These are phyloP conservation scores for Plasmodium blacklocki DNA, from an alignment of 169 alveolate species.

Conservation along the genomic window DNA sequence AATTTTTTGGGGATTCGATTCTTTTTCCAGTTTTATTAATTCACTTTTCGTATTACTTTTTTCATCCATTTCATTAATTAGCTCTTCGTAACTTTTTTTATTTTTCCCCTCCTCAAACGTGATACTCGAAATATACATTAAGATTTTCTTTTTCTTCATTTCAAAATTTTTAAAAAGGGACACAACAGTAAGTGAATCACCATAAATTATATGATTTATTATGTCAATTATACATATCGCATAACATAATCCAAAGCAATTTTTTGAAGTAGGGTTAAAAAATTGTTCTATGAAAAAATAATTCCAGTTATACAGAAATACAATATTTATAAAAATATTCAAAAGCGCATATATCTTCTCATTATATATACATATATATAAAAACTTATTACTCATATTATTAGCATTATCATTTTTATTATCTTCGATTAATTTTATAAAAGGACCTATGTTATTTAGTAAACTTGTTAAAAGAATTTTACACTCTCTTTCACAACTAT, in stretches of 20 bases:
- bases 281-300: slow-evolving; percentile 40
- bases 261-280: slow-evolving; percentile 20
- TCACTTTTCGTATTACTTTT: background rate
- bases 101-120: background rate
- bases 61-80: slow-evolving; percentile 2
- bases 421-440: slow-evolving; percentile 22
- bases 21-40: background rate
- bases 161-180: background rate
- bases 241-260: slow-evolving; percentile 27
- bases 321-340: slow-evolving; percentile 15
- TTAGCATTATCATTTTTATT: background rate
- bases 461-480: slow-evolving; percentile 20
- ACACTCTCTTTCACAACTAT: slow-evolving; percentile 14
- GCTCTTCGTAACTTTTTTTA: background rate
- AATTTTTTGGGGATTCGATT: too few relatives aligned
- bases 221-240: slow-evolving; percentile 20
- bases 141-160: slow-evolving; percentile 14
- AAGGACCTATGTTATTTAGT: slow-evolving; percentile 4
- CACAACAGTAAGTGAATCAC: background rate
- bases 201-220: slow-evolving; percentile 5
- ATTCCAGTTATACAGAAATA: slow-evolving; percentile 27
- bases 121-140: too few relatives aligned
- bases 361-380: slow-evolving; percentile 47
- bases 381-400: background rate
- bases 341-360: slow-evolving; percentile 14